A percentile compares a stretch with the other conserved stretches of the same genome.
Conservation (phyloP, 768 basidiomycete species). For the Russula compacta region DNA sequence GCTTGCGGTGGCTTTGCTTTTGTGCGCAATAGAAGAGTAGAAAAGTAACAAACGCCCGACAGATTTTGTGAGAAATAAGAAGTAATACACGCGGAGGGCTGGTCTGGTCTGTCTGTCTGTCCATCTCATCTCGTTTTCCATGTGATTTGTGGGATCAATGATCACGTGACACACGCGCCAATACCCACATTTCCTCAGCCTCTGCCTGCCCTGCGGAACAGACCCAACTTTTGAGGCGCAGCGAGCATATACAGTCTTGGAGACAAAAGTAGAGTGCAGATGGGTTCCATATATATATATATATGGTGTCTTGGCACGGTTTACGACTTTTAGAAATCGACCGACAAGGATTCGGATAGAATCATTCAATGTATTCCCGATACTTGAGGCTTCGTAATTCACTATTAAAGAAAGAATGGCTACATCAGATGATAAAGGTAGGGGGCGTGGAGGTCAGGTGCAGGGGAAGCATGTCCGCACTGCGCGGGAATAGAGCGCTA, state of each 20-base stretch:
- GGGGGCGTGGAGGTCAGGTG: slow-evolving; percentile 18
- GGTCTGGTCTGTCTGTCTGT: not conserved
- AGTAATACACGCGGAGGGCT: not conserved
- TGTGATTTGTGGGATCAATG: slow-evolving; percentile 1
- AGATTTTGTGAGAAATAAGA: not conserved
- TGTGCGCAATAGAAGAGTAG: not conserved
- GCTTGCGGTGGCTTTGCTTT: not conserved
- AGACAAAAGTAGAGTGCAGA: too few relatives aligned
- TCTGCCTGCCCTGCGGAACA: too few relatives aligned
- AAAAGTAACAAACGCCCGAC: not conserved
- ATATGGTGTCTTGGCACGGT: not conserved
- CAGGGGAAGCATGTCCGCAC: slow-evolving; percentile 14
- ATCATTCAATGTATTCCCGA: not conserved
- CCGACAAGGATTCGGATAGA: not conserved
- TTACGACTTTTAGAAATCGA: too few relatives aligned
- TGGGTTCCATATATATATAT: too few relatives aligned
- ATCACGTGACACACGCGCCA: not conserved
- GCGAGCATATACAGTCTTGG: too few relatives aligned
- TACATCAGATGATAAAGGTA: slow-evolving; percentile 13
- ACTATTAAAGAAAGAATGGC: slow-evolving; percentile 8
- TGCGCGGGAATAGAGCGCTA: slow-evolving; percentile 14
- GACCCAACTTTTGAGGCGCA: too few relatives aligned
- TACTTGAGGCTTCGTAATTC: slow-evolving; percentile 2
- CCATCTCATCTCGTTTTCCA: not conserved
- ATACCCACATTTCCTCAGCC: not conserved